phyloP scores from a whole-genome alignment of 306 rosid species.

The Coriaria nepalensis region DNA sequence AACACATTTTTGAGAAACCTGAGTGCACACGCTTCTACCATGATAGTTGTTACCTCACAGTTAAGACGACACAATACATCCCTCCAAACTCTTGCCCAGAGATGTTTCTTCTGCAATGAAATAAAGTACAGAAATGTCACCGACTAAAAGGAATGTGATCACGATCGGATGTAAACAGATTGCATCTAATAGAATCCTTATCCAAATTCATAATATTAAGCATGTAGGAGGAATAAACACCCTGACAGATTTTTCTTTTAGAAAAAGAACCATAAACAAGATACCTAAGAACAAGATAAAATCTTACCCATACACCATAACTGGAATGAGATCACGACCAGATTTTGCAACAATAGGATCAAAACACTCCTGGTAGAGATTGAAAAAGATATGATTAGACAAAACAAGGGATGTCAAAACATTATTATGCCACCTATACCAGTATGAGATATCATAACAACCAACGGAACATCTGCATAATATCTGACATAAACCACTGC shows the following conservation, averaged over 20 bases:
- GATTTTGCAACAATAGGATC: constrained; percentile 94
- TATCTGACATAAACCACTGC: no score
- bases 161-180: no score
- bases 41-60: constrained; percentile 61
- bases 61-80: constrained; percentile 93
- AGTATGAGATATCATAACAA: no score
- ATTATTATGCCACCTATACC: neutral
- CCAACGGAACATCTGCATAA: no score
- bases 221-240: no score
- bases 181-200: no score
- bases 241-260: no score
- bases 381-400: constrained; percentile 7
- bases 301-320: constrained; percentile 95
- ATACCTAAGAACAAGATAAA: neutral
- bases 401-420: neutral
- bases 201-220: no score
- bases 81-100: constrained; percentile 99
- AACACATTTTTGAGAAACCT: neutral
- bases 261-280: neutral
- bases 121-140: neutral
- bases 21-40: neutral
- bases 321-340: constrained; percentile 97
- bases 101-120: constrained; percentile 79
- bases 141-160: no score
- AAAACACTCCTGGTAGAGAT: constrained; percentile 77